Conservation (phyloP, 768 basidiomycete species). For the Tylopilus intermedius region DNA sequence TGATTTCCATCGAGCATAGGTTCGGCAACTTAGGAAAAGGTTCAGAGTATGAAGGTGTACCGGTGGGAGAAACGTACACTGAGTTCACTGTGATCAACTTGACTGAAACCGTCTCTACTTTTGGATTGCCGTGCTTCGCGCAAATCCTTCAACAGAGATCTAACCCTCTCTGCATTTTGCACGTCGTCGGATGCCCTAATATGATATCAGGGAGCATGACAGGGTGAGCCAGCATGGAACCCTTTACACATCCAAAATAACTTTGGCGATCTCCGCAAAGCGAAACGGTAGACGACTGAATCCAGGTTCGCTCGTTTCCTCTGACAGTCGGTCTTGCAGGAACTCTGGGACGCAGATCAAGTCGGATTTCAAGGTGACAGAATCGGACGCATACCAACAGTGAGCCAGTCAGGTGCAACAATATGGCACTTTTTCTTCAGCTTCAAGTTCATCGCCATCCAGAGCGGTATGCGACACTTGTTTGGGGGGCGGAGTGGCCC, state of each 20-base stretch:
- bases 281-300: slow-evolving; percentile 84
- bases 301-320: slow-evolving; percentile 66
- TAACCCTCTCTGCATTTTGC: slow-evolving; percentile 75
- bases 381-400: slow-evolving; percentile 55
- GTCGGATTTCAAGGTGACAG: background rate
- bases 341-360: slow-evolving; percentile 49
- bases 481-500: slow-evolving; percentile 89
- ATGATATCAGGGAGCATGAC: background rate
- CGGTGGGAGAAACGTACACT: slow-evolving; percentile 48
- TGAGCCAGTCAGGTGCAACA: slow-evolving; percentile 85
- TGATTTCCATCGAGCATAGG: slow-evolving; percentile 86
- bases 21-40: slow-evolving; percentile 60
- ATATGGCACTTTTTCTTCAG: slow-evolving; percentile 93
- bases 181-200: slow-evolving; percentile 86
- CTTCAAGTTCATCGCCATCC: slow-evolving; percentile 95
- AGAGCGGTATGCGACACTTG: slow-evolving; percentile 82
- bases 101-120: slow-evolving; percentile 76
- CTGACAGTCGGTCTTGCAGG: slow-evolving; percentile 65
- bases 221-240: background rate
- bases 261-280: slow-evolving; percentile 86
- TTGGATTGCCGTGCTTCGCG: slow-evolving; percentile 95
- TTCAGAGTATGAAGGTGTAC: background rate
- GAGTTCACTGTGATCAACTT: slow-evolving; percentile 76
- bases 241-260: slow-evolving; percentile 88
- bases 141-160: slow-evolving; percentile 87